Base-by-base conservation (phyloP, 495 filamentous ascomycete genomes). In the Podospora fimiseda region DNA sequence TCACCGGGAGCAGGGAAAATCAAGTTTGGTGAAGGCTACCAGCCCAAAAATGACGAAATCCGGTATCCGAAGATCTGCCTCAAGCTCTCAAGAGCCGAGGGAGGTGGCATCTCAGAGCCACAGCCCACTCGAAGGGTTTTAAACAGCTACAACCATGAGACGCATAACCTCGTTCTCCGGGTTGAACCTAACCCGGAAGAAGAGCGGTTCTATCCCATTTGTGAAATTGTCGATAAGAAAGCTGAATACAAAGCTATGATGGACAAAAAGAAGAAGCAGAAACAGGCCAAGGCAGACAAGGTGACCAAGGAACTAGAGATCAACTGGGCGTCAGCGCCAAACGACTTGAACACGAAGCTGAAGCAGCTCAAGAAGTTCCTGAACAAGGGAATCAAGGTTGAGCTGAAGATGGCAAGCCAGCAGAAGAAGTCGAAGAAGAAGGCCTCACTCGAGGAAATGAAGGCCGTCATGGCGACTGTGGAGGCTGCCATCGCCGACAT, bases 241-340 rank as follows among this genome's bases (percentile, higher is more conserved):
- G 45, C 19, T 9, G 45, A 48, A 24, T 51, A 52, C 47, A 63
- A 63, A 39, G 58, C 45, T 37, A 60, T 60, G 58, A 21, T 46
- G 16, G 57, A 47, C n/a, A 61, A 53, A 9, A 69, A 62, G 52
- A 52, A 46, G 44, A 67, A 58, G 40, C 52, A 53, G 15, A 52
- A 48, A 40, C 64, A 60, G n/a, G 53, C 60, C 33, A 27, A 43
- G 30, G 38, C 22, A 44, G 60, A 64, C 52, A 19, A 40, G 6
- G 45, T 57, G 36, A 42, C 43, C 53, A 55, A 95, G 73, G 81
- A 86, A 62, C 62, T 95, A 14, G 90, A 95, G 71, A 20, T 95
- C 55, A 89, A 89, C 67, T 95, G 90, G 90, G 81, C 85, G 21
- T 90, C 92, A 56, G 82, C 81, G 49, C 56, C 63, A 9, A 73